These are phyloP conservation scores for Pigoraptor vietnamica DNA, from an alignment of 78 protist genomes.

Conservation along the genomic window DNA sequence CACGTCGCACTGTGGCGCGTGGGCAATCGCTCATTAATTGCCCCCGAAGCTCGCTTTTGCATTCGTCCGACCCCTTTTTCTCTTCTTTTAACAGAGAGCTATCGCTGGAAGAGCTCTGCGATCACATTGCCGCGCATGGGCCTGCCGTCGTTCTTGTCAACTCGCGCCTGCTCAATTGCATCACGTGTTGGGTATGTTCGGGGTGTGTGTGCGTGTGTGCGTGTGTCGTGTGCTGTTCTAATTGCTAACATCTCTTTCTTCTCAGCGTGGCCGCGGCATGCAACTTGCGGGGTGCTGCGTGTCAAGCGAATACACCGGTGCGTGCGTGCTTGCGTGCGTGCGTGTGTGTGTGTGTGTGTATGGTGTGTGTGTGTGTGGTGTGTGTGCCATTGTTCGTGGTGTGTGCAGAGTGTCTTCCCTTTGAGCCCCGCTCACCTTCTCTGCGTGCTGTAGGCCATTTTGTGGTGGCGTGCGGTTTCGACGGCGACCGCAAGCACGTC, in stretches of 20 bases:
- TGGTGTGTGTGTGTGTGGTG: conserved; percentile 16
- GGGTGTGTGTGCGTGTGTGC: not conserved
- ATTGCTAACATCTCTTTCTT: no score
- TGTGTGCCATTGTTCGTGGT: no score
- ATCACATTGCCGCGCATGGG: not conserved
- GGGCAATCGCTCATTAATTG: no score
- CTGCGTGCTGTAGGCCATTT: no score
- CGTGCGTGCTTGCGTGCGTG: not conserved
- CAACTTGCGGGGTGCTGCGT: not conserved
- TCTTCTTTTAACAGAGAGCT: not conserved
- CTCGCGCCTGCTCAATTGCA: not conserved
- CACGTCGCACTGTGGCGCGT: no score
- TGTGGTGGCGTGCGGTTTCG: no score
- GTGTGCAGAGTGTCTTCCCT: no score
- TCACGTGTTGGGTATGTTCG: not conserved
- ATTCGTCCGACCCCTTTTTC: not conserved
- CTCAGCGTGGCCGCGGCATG: no score
- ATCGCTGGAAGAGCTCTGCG: not conserved
- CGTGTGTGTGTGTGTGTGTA: not conserved
- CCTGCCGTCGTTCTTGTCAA: not conserved
- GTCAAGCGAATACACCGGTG: not conserved
- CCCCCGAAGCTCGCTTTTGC: no score
- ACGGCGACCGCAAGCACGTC: no score
- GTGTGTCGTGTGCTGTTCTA: not conserved
- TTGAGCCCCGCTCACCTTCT: no score